phyloP scores from a whole-genome alignment of 352 stramenopile species.

The Phytophthora boehmeriae region DNA sequence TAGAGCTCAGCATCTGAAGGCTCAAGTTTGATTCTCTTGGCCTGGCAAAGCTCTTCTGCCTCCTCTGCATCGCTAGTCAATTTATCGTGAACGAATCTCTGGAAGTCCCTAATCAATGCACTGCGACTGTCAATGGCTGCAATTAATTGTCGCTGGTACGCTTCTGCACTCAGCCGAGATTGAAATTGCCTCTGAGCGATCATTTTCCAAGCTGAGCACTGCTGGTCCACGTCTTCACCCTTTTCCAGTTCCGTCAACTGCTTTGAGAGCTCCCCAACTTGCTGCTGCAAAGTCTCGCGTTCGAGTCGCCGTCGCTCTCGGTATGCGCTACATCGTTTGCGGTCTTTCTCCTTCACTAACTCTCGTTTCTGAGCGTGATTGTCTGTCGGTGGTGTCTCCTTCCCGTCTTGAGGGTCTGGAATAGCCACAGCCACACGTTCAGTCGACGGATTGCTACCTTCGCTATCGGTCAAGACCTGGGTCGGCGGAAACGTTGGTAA shows the following conservation, averaged over 20 bases:
- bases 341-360: neutral
- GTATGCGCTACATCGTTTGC: slow-evolving; percentile 10
- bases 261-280: slow-evolving; percentile 10
- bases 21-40: neutral
- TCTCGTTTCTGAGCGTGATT: neutral
- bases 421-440: neutral
- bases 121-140: too few species aligned
- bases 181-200: too few species aligned
- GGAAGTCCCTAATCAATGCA: too few species aligned
- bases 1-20: slow-evolving; percentile 1
- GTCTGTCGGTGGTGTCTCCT: neutral
- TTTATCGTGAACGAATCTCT: too few species aligned
- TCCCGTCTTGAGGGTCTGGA: neutral
- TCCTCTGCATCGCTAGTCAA: too few species aligned
- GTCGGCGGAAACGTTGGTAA: neutral
- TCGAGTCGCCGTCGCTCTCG: slow-evolving; percentile 25
- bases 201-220: too few species aligned
- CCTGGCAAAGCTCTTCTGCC: too few species aligned
- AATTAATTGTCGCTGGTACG: too few species aligned
- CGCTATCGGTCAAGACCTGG: neutral
- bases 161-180: too few species aligned
- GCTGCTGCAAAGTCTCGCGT: slow-evolving; percentile 7
- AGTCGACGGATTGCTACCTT: neutral
- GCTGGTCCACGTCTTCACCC: neutral
- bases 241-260: neutral